Conservation (phyloP, 306 rosid genomes). For the Prunus mume region DNA sequence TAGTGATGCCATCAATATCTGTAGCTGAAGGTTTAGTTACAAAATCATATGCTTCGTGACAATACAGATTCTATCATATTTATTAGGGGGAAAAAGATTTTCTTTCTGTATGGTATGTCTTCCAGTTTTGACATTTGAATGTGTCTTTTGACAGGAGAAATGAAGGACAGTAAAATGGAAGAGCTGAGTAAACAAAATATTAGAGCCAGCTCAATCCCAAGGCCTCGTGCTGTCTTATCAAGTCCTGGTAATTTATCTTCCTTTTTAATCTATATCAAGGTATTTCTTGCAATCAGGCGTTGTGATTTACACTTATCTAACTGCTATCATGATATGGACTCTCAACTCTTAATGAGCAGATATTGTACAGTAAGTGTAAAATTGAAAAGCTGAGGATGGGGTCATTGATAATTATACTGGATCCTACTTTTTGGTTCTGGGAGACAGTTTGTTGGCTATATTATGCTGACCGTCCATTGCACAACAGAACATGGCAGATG, state of each 20-base stretch:
- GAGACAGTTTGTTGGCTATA: background rate
- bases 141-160: constrained; percentile 32
- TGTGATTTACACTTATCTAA: background rate
- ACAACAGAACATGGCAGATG: too few relatives aligned
- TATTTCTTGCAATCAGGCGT: background rate
- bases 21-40: constrained; percentile 38
- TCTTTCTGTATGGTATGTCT: background rate
- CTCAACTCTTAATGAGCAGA: background rate
- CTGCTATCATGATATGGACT: background rate
- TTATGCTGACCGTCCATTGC: background rate
- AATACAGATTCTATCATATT: background rate
- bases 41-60: background rate
- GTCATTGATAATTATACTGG: background rate
- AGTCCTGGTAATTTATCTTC: constrained; percentile 63
- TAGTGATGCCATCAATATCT: constrained; percentile 36
- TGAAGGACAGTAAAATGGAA: constrained; percentile 36
- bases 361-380: background rate
- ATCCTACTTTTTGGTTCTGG: background rate
- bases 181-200: constrained; percentile 43
- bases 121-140: constrained; percentile 31
- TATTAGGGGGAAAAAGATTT: background rate
- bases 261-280: background rate
- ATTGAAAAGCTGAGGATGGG: background rate
- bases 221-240: constrained; percentile 86
- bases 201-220: constrained; percentile 59